These are phyloP conservation scores for Hirsutella rhossiliensis DNA, from an alignment of 2,329 filamentous ascomycete genomes.

Conservation along the genomic window DNA sequence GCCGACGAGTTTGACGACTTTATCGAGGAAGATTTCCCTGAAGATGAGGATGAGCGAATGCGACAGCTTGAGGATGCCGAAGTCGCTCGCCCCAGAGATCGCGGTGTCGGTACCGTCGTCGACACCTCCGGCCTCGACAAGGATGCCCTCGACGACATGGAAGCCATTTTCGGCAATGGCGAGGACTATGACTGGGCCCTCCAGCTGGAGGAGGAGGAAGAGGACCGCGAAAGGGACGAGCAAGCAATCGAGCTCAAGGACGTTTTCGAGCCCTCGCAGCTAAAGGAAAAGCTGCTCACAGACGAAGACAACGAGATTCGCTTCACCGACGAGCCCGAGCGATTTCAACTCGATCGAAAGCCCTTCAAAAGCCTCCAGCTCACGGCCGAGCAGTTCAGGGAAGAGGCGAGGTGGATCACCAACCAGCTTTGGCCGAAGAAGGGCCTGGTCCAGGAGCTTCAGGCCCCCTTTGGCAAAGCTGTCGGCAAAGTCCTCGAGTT, in stretches of 20 bases:
- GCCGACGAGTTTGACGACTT: conserved; percentile 87
- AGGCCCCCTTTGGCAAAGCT: conserved; percentile 73
- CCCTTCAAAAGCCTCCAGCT: conserved; percentile 75
- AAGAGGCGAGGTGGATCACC: conserved; percentile 87
- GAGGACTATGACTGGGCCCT: conserved; percentile 94
- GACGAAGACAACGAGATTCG: conserved; percentile 92
- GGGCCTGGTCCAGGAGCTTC: conserved; percentile 56
- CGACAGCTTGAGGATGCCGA: conserved; percentile 76
- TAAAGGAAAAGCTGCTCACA: conserved; percentile 87
- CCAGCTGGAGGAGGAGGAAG: conserved; percentile 75
- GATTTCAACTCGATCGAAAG: conserved; percentile 84
- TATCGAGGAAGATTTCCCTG: conserved; percentile 90
- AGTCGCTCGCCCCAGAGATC: conserved; percentile 68
- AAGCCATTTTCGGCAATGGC: conserved; percentile 88
- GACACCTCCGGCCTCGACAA: conserved; percentile 82
- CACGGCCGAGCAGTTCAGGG: conserved; percentile 72
- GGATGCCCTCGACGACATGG: conserved; percentile 89
- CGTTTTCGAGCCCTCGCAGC: conserved; percentile 92
- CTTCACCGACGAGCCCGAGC: conserved; percentile 79
- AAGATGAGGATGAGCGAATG: conserved; percentile 68
- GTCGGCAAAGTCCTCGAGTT: conserved; percentile 90
- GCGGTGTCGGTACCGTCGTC: conserved; percentile 55
- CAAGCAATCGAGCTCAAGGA: conserved; percentile 89
- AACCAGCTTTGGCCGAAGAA: conserved; percentile 86
- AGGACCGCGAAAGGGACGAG: conserved; percentile 66